Evolutionary conservation across 345 rosid species (phyloP).

Genomic region (Bruguiera sexangula): DNA sequence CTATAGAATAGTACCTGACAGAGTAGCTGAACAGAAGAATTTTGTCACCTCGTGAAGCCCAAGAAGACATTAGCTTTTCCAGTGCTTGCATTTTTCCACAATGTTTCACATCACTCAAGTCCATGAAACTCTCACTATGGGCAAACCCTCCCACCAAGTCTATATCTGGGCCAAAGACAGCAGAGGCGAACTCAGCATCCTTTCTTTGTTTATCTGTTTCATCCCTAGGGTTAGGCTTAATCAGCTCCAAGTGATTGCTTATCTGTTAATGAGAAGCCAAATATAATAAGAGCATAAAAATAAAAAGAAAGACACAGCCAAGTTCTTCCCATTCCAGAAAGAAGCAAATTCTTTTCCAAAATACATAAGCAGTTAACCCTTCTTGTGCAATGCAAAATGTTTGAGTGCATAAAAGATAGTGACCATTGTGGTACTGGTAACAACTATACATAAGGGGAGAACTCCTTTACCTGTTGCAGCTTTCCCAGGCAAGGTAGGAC

Average conservation of each 20-base stretch:
- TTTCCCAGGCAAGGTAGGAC: constrained; percentile 94
- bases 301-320: neutral
- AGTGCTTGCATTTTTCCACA: constrained; percentile 94
- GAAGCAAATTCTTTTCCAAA: neutral
- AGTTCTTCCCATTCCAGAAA: neutral
- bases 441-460: neutral
- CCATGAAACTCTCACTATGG: constrained; percentile 75
- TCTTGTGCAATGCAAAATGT: neutral
- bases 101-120: constrained; percentile 68
- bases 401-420: neutral
- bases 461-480: constrained; percentile 64
- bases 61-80: constrained; percentile 73
- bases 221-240: constrained; percentile 91
- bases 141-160: constrained; percentile 75
- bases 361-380: neutral
- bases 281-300: constrained; percentile 10
- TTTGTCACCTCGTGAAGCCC: constrained; percentile 86
- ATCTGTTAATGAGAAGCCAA: constrained; percentile 42
- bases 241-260: constrained; percentile 94
- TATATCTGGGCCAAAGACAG: constrained; percentile 76
- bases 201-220: constrained; percentile 81
- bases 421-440: neutral
- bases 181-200: constrained; percentile 80
- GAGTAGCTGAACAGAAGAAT: constrained; percentile 93
- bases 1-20: constrained; percentile 54